Base-by-base conservation (phyloP, 805 yeast genomes). In the Candida taoyuanica region DNA sequence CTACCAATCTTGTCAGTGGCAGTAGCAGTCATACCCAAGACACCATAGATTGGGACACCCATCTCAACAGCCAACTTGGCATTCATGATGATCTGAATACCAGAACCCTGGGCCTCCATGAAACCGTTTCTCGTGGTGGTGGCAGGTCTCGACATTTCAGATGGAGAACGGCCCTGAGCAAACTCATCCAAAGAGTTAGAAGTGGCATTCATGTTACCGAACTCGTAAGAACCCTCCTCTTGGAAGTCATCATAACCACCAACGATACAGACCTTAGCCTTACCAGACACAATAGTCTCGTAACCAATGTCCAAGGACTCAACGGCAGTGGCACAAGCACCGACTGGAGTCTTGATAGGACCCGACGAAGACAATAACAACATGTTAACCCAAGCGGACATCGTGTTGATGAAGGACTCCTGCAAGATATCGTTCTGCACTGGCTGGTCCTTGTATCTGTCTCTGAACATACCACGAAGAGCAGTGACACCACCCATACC, bases 401-500 rank as follows among this genome's bases (percentile, higher is more conserved):
- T 91, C 37, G 98, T 93, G 74, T 93, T 93, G 71, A 94, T 89
- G 70, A 93, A 93, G 43, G 98, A 89, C 69, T 93, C 99, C 70
- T 91, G 98, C 54, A 93, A 73, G 52, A 93, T 84, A 68, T 93
- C 99, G 62, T 86, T 93, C 72, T 94, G 98, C 39, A 89, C 96
- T 39, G 96, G 96, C 66, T 73, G 73, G 63, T 93, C 99, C 53
- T 77, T 70, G 71, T 74, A 93, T 70, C 99, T 81, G 60, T 91
- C 96, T 67, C 76, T 88, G 74, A 88, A 93, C 98, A 93, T 93
- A 55, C 96, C 97, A 65, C 94, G 85, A 60, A 93, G 70, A 37
- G 99, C 98, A 53, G 84, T 64, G 56, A 91, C 94, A 82, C 99
- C 99, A 69, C 99, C 99, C 95, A 93, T 91, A 78, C 99, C 99